phyloP scores from a whole-genome alignment of 1,284 basidiomycete genomes.

The Ceratobasidium sp. region DNA sequence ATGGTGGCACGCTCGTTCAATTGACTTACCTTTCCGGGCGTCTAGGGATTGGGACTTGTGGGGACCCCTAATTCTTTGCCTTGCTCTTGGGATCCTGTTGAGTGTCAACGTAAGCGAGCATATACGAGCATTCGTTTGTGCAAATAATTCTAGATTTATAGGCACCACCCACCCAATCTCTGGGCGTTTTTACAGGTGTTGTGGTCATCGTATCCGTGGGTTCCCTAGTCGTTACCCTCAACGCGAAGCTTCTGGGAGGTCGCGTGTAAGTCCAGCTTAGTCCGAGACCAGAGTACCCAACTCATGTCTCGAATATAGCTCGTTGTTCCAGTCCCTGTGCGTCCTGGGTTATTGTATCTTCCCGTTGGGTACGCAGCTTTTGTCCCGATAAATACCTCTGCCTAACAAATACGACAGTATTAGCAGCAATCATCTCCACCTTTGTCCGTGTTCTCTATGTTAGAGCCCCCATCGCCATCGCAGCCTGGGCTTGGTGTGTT shows the following conservation, averaged over 20 bases:
- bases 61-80: conserved; percentile 90
- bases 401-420: conserved; percentile 51
- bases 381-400: not conserved
- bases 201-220: conserved; percentile 92
- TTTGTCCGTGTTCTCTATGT: conserved; percentile 89
- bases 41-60: conserved; percentile 94
- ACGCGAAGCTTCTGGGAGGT: conserved; percentile 95
- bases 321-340: conserved; percentile 95
- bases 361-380: conserved; percentile 42
- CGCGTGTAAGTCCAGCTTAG: conserved; percentile 74
- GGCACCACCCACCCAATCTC: conserved; percentile 85
- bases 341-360: conserved; percentile 68
- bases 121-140: conserved; percentile 38
- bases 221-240: conserved; percentile 88
- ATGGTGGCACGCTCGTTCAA: not conserved
- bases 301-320: conserved; percentile 63
- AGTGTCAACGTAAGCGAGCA: conserved; percentile 79
- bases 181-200: conserved; percentile 92
- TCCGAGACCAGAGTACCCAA: not conserved
- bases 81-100: conserved; percentile 86
- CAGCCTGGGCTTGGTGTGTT: conserved; percentile 93
- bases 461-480: conserved; percentile 83
- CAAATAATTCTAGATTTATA: conserved; percentile 55
- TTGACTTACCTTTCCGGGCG: conserved; percentile 6
- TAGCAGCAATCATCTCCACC: conserved; percentile 87